These are phyloP conservation scores for Auriscalpium microsporum DNA, from an alignment of 768 basidiomycete species.

Conservation along the genomic window DNA sequence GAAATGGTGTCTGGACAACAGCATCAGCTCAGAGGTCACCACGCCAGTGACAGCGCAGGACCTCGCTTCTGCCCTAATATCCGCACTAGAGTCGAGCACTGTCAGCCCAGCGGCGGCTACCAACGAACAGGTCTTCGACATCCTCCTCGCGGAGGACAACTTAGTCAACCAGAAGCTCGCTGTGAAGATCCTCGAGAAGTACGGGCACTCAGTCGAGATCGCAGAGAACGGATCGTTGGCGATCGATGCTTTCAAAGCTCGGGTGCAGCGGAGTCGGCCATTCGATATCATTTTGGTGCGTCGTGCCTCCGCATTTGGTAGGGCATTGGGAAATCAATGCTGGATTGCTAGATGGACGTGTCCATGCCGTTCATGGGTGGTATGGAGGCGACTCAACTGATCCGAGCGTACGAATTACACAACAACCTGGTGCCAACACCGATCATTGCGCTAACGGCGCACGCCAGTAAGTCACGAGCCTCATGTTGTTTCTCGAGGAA, in stretches of 20 bases:
- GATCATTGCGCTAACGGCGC: slow-evolving; percentile 94
- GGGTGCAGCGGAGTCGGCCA: slow-evolving; percentile 59
- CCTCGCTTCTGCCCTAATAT: slow-evolving; percentile 83
- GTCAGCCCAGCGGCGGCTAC: slow-evolving; percentile 80
- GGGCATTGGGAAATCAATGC: background rate
- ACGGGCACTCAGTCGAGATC: slow-evolving; percentile 91
- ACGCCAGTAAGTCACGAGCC: slow-evolving; percentile 67
- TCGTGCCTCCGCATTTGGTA: slow-evolving; percentile 9
- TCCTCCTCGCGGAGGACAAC: slow-evolving; percentile 95
- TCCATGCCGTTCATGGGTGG: slow-evolving; percentile 99
- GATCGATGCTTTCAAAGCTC: slow-evolving; percentile 81
- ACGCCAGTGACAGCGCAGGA: slow-evolving; percentile 85
- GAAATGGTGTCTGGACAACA: slow-evolving; percentile 95
- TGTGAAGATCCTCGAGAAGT: slow-evolving; percentile 92
- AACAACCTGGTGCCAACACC: slow-evolving; percentile 67
- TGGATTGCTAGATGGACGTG: slow-evolving; percentile 74
- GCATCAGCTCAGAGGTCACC: slow-evolving; percentile 90
- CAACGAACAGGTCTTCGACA: slow-evolving; percentile 83
- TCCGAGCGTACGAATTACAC: slow-evolving; percentile 75
- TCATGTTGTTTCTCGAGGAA: slow-evolving; percentile 4
- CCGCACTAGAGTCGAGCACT: slow-evolving; percentile 91
- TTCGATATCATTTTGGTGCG: slow-evolving; percentile 90
- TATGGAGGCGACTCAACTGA: slow-evolving; percentile 93
- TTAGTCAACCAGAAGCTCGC: slow-evolving; percentile 94
- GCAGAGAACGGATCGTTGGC: slow-evolving; percentile 96